Evolutionary conservation across 208 protist species (phyloP), one percentile per base, ranked within the genome.

Genomic region (Herpetomonas tarakana): DNA sequence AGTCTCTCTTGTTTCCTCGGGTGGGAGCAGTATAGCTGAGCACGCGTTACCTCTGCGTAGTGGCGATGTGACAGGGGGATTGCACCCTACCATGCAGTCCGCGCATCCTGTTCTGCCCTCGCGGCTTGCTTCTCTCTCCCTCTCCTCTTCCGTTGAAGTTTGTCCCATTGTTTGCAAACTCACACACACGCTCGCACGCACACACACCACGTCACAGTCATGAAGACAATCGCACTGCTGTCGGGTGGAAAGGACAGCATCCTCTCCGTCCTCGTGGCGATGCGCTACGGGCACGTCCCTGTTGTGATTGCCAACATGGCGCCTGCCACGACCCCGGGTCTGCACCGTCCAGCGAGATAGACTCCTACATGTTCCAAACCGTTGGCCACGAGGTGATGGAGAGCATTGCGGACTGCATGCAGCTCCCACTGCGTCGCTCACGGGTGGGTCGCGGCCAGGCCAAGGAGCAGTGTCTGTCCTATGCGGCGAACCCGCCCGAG

Each of bases 281-380:
- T 95, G n/a, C 86, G 92, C 44, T 76, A 98, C 52, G 98, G 98
- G 0, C 98, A 99, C 71, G 67, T 90, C 26, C 81, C 99, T 0
- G 79, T 97, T 2, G 97, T 98, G 2, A 45, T 99, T 9, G 98
- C 92, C 14, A 99, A 99, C 84, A 85, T 99, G 19, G 65, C 62
- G 0, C 86, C 78, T 6, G 27, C 16, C 3, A 6, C 47, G 16
- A 12, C 24, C 22, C 49, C 26, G 26, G 7, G 3, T 19, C 25
- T 44, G 27, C 9, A 31, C 89, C 87, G n/a, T 47, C 47, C 16
- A 68, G 50, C 9, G 47, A 65, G n/a, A 52, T 99, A 24, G 98
- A 99, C 72, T 98, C 92, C 24, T 99, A 94, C 81, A 99, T 97
- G 89, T 99, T 98, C 75, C 98, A 99, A 81, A 99, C 97, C 0